Evolutionary conservation across 306 rosid genomes (phyloP), one percentile per base, ranked within the genome.

Genomic region (Rosa multiflora): DNA sequence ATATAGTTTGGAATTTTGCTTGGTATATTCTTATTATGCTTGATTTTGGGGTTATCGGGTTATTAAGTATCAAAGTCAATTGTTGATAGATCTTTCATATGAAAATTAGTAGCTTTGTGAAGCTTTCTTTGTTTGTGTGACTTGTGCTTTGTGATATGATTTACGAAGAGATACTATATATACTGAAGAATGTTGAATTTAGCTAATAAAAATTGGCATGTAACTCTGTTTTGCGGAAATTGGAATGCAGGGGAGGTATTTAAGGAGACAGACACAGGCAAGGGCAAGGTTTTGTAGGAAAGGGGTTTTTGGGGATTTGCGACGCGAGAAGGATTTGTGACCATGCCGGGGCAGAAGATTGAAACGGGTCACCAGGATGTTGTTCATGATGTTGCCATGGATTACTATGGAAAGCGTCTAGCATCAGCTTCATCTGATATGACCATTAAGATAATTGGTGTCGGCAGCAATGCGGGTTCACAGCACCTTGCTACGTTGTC

Each of bases 341-440:
- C 52, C 13, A 94, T 94, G 98, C 92, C 92, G 81, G 80, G 90
- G 3, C 97, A 88, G 69, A 92, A 90, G 93, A 88, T 92, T 74
- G 97, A 94, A 89, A 94, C 97, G 3, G 97, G 97, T 70, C 98
- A 94, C 78, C 91, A 87, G 83, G 97, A 94, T 43, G 82, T 78
- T 1, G 86, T 92, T 59, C 98, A 94, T 48, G 94, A 89, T 82
- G 91, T 92, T 67, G 90, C 92, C 0, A 94, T 92, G 98, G 98
- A 92, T 85, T 94, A 90, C 85, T 92, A 90, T 53, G 98, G 97
- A 20, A 94, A 90, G 85, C 87, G 97, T 69, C 79, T 94, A 44
- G 97, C 98, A 40, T 92, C 97, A 0, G 98, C 94, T 66, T 94
- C 98, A 18, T 94, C 98, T 1, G 97, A 94, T 76, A 86, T 84